Percentiles rank a stretch among this genome's conserved stretches.
phyloP scores from a whole-genome alignment of 345 rosid genomes.

The Populus tremula region DNA sequence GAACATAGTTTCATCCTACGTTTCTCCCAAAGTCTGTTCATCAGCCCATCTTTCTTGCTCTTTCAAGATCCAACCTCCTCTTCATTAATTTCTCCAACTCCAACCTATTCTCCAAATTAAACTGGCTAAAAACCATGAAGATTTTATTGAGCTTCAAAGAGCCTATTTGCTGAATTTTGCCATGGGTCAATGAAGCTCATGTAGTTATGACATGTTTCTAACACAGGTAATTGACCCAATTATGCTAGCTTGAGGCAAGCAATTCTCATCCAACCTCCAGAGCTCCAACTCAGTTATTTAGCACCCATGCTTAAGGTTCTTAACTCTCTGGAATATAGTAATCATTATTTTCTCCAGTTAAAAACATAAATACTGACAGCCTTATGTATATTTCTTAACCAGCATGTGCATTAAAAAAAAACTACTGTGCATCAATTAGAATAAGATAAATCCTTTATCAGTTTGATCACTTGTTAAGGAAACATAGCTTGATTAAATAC shows the following conservation, averaged over 20 bases:
- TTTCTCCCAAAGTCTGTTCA: neutral
- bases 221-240: neutral
- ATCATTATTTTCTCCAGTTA: neutral
- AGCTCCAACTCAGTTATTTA: neutral
- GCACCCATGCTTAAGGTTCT: neutral
- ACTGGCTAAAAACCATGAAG: neutral
- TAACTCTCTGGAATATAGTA: neutral
- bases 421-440: neutral
- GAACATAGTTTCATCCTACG: neutral
- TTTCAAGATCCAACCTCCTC: neutral
- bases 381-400: neutral
- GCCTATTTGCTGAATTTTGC: slow-evolving; percentile 1
- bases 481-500: neutral
- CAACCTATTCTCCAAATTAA: neutral
- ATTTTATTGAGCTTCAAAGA: neutral
- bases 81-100: neutral
- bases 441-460: neutral
- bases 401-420: neutral
- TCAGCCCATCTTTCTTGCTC: neutral
- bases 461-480: neutral
- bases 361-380: neutral
- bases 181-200: neutral
- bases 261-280: neutral
- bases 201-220: neutral
- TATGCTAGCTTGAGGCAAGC: neutral